Conservation (phyloP, 2,329 filamentous ascomycete genomes). For the Pleoardoris graminearum region DNA sequence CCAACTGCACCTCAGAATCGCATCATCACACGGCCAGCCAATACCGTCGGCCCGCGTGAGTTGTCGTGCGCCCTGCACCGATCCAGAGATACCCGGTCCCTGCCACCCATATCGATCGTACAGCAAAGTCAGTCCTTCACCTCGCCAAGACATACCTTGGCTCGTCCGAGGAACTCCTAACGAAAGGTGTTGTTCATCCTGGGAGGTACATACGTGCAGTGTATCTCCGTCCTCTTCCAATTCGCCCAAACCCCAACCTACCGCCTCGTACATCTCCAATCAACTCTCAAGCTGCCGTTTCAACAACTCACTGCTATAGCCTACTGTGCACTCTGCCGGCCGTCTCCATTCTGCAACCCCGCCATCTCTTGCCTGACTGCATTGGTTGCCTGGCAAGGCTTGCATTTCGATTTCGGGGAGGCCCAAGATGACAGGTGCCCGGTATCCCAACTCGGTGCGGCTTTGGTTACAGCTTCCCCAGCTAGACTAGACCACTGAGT, state of each 20-base stretch:
- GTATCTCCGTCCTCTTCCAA: not conserved
- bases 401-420: conserved; percentile 16
- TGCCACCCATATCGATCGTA: conserved; percentile 7
- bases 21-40: not conserved
- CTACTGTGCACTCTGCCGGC: conserved; percentile 15
- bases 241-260: not conserved
- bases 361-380: conserved; percentile 9
- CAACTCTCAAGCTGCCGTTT: conserved; percentile 3
- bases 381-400: conserved; percentile 14
- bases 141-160: not conserved
- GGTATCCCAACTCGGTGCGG: conserved; percentile 11
- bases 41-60: not conserved
- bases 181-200: not conserved
- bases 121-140: not conserved
- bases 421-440: conserved; percentile 22
- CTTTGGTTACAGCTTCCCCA: conserved; percentile 3
- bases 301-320: conserved; percentile 15
- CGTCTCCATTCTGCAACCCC: conserved; percentile 17
- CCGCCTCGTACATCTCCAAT: conserved; percentile 3
- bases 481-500: conserved; percentile 4
- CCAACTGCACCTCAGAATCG: not conserved
- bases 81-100: conserved; percentile 8
- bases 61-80: not conserved
- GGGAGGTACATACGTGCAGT: not conserved
- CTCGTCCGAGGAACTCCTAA: not conserved